Conservation (phyloP, 305 asterid genomes). For the Fraxinus paxiana region DNA sequence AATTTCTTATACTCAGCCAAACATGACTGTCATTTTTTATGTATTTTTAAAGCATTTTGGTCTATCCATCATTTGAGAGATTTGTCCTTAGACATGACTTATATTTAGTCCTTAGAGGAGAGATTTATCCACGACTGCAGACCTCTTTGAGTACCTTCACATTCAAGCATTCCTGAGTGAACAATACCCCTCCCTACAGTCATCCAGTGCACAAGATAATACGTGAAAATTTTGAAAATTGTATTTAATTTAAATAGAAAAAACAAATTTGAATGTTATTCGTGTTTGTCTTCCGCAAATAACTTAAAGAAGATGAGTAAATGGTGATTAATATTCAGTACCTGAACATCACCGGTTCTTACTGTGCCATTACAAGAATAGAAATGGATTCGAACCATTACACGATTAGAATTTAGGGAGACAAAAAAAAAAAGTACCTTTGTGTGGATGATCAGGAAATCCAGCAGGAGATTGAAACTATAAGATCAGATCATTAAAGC, state of each 20-base stretch:
- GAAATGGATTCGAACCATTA: background rate
- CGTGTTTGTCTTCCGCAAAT: background rate
- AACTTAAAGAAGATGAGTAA: background rate
- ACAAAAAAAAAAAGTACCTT: slow-evolving; percentile 41
- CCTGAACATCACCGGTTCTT: slow-evolving; percentile 81
- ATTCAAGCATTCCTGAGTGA: slow-evolving; percentile 94
- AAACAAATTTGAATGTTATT: background rate
- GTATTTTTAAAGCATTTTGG: background rate
- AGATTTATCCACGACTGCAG: slow-evolving; percentile 90
- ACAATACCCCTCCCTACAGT: slow-evolving; percentile 89
- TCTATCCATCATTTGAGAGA: background rate
- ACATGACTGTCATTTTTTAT: background rate
- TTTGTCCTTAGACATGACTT: slow-evolving; percentile 16
- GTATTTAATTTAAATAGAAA: background rate
- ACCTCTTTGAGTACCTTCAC: slow-evolving; percentile 64
- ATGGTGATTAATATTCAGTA: slow-evolving; percentile 14
- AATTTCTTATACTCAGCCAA: background rate
- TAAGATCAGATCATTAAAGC: background rate
- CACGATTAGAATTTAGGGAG: background rate
- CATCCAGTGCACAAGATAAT: slow-evolving; percentile 64
- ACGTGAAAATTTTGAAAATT: background rate
- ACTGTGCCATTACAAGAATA: slow-evolving; percentile 61
- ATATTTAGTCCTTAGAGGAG: slow-evolving; percentile 77
- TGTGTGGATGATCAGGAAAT: slow-evolving; percentile 97
- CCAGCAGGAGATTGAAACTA: slow-evolving; percentile 91